Percentiles rank a stretch among this genome's conserved stretches.
These are phyloP conservation scores for Ettlia oleoabundans DNA, from an alignment of 139 green algal genomes.

Conservation along the genomic window DNA sequence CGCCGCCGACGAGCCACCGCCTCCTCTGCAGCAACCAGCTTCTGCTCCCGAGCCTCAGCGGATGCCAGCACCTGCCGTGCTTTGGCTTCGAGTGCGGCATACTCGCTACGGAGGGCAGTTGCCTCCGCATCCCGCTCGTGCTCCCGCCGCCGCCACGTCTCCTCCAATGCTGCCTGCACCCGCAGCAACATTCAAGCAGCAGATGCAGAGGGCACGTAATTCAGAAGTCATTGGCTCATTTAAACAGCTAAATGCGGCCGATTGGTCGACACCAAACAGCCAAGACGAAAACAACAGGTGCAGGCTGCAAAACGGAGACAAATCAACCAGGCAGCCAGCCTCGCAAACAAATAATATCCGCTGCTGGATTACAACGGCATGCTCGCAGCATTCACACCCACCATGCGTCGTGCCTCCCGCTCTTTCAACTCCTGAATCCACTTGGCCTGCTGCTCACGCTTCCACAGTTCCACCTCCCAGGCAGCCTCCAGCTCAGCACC, in stretches of 20 bases:
- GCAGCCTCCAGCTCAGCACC: slow-evolving; percentile 51
- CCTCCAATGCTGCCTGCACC: slow-evolving; percentile 47
- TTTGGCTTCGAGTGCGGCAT: slow-evolving; percentile 36
- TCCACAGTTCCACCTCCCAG: slow-evolving; percentile 55
- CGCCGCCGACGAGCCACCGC: slow-evolving; percentile 36
- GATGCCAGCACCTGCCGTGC: slow-evolving; percentile 39
- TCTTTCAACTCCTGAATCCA: slow-evolving; percentile 44
- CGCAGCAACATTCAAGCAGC: too few species aligned
- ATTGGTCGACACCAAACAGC: too few species aligned
- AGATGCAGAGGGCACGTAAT: too few species aligned
- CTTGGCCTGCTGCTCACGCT: slow-evolving; percentile 44
- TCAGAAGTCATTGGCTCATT: too few species aligned
- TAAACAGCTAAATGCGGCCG: too few species aligned
- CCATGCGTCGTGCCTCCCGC: slow-evolving; percentile 51
- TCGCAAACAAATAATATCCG: not conserved
- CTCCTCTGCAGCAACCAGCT: slow-evolving; percentile 54
- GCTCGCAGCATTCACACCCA: not conserved
- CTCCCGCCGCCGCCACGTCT: slow-evolving; percentile 52
- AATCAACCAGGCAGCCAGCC: not conserved
- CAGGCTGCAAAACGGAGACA: not conserved
- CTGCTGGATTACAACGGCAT: too few species aligned
- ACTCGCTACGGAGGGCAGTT: slow-evolving; percentile 22
- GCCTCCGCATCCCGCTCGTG: slow-evolving; percentile 38
- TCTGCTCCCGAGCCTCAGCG: slow-evolving; percentile 53
- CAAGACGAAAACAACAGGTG: too few species aligned